Conservation (phyloP, 2,329 filamentous ascomycete genomes). For the Monascus ruber region DNA sequence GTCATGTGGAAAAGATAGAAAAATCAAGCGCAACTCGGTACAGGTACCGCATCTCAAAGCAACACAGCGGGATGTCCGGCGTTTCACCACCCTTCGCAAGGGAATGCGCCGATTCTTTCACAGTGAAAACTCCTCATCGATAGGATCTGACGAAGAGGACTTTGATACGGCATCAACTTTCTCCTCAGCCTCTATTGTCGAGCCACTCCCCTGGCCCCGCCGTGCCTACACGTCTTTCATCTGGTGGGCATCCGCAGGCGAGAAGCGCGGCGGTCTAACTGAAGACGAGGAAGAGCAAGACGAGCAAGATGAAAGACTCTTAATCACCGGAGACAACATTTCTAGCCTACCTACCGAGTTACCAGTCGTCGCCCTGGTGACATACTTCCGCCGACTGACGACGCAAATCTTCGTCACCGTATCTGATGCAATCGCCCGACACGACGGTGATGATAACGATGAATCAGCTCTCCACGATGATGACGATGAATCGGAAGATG, state of each 20-base stretch:
- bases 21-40: slow-evolving; percentile 33
- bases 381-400: slow-evolving; percentile 39
- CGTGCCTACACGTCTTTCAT: slow-evolving; percentile 53
- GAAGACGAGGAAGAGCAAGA: slow-evolving; percentile 40
- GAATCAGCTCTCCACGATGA: slow-evolving; percentile 2
- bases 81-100: slow-evolving; percentile 58
- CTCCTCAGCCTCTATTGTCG: slow-evolving; percentile 37
- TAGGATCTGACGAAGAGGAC: slow-evolving; percentile 23
- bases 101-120: slow-evolving; percentile 40
- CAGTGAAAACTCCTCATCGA: slow-evolving; percentile 9
- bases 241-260: slow-evolving; percentile 58
- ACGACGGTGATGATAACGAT: slow-evolving; percentile 18
- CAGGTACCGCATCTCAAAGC: slow-evolving; percentile 51
- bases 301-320: slow-evolving; percentile 33
- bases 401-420: slow-evolving; percentile 35
- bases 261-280: slow-evolving; percentile 42
- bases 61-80: slow-evolving; percentile 77
- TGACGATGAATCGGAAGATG: slow-evolving; percentile 1
- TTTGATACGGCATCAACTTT: slow-evolving; percentile 30
- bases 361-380: slow-evolving; percentile 37
- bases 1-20: slow-evolving; percentile 38
- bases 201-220: slow-evolving; percentile 48
- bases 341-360: slow-evolving; percentile 22
- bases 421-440: slow-evolving; percentile 31
- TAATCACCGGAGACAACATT: slow-evolving; percentile 24